phyloP scores from a whole-genome alignment of 306 rosid species.

The cucumber (Cucumis sativus) region Cucumber_9930_V3 NC_026656.2:16105501-16106000 shows the following conservation, averaged over 20 bases:
- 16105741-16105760: conserved; percentile 43
- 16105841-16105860: conserved; percentile 37
- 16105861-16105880: conserved; percentile 80
- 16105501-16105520: not conserved
- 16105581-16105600: not conserved
- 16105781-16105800: conserved; percentile 70
- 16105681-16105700: not conserved
- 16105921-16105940: conserved; percentile 1
- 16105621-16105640: not conserved
- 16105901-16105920: conserved; percentile 93
- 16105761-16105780: conserved; percentile 93
- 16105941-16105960: not conserved
- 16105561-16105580: not conserved
- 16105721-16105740: not conserved
- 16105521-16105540: not conserved
- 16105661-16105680: not conserved
- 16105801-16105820: conserved; percentile 80
- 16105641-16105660: not conserved
- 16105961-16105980: conserved; percentile 5
- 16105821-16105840: conserved; percentile 33
- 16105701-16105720: not conserved
- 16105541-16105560: not conserved
- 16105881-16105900: conserved; percentile 92
- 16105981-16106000: conserved; percentile 80
- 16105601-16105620: not conserved